Percentiles rank a stretch among this genome's conserved stretches.
phyloP scores from a whole-genome alignment of 108 stramenopile genomes.

The Stephanodiscus minutulus region DNA sequence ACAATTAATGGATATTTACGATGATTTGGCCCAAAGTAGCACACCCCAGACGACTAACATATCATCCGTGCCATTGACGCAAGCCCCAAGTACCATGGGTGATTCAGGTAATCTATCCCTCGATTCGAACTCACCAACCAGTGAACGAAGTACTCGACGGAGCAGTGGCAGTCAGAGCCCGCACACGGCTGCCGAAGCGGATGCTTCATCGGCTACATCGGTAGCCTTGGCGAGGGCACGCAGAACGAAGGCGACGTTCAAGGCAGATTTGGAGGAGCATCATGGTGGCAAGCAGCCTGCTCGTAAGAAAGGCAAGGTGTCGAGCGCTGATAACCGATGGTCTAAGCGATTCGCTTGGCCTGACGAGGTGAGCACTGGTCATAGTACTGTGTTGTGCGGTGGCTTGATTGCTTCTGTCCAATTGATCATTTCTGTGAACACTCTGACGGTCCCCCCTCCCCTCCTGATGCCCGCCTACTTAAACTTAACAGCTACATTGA shows the following conservation, averaged over 20 bases:
- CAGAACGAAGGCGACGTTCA: not conserved
- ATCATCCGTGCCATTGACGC: no score
- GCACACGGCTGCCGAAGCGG: not conserved
- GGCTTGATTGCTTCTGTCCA: no score
- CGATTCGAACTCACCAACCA: not conserved
- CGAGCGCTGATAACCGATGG: slow-evolving; percentile 69
- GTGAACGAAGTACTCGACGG: not conserved
- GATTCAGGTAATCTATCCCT: not conserved
- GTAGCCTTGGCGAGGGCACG: slow-evolving; percentile 1
- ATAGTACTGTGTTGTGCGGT: no score
- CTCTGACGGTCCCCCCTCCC: no score
- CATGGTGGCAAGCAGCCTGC: not conserved
- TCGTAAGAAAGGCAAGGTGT: slow-evolving; percentile 56
- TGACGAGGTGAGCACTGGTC: slow-evolving; percentile 57
- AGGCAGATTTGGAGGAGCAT: not conserved
- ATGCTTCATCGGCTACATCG: not conserved
- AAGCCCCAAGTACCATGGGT: no score
- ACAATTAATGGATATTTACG: slow-evolving; percentile 81
- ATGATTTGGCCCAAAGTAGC: slow-evolving; percentile 74
- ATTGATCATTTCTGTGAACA: no score
- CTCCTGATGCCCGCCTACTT: no score
- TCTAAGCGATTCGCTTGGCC: slow-evolving; percentile 90
- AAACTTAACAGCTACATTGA: slow-evolving; percentile 63
- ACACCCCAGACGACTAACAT: slow-evolving; percentile 54
- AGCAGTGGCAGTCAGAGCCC: not conserved